phyloP scores from a whole-genome alignment of 768 basidiomycete genomes.

The Nidularia sp. region DNA sequence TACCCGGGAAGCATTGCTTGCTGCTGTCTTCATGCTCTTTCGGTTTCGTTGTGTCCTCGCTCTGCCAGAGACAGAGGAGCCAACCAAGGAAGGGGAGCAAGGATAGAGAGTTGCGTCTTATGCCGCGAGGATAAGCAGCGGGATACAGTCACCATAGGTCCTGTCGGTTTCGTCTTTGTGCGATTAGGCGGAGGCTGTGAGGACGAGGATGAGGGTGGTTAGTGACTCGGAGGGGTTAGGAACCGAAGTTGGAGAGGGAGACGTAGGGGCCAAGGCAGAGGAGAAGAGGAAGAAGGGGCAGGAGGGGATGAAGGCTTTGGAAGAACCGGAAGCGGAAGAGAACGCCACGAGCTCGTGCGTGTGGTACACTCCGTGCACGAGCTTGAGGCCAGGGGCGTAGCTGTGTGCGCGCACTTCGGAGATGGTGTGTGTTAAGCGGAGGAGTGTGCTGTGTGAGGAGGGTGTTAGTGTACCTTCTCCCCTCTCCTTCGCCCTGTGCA shows the following conservation, averaged over 20 bases:
- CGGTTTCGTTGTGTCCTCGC: background rate
- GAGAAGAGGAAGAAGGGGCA: too few species aligned
- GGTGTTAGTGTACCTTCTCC: conserved; percentile 21
- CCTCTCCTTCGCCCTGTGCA: conserved; percentile 56
- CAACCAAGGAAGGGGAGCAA: conserved; percentile 2
- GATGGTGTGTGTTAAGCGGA: conserved; percentile 61
- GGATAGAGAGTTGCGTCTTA: conserved; percentile 35
- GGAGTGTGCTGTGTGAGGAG: conserved; percentile 46
- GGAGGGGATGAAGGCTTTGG: conserved; percentile 34
- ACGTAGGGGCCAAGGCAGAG: too few species aligned
- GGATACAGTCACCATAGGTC: conserved; percentile 63
- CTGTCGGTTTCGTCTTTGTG: conserved; percentile 70
- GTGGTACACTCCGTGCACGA: conserved; percentile 93
- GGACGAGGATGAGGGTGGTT: too few species aligned
- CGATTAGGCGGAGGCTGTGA: conserved; percentile 53
- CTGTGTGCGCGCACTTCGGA: conserved; percentile 58
- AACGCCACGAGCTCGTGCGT: conserved; percentile 58
- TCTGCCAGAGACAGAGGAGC: background rate
- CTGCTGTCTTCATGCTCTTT: background rate
- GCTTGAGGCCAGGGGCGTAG: conserved; percentile 84
- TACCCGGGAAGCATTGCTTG: conserved; percentile 6
- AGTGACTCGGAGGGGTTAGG: too few species aligned
- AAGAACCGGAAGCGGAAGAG: conserved; percentile 2
- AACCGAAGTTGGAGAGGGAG: too few species aligned
- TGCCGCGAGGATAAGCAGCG: conserved; percentile 52